phyloP scores from a whole-genome alignment of 2,329 filamentous ascomycete species.

The Alternaria sp. region DNA sequence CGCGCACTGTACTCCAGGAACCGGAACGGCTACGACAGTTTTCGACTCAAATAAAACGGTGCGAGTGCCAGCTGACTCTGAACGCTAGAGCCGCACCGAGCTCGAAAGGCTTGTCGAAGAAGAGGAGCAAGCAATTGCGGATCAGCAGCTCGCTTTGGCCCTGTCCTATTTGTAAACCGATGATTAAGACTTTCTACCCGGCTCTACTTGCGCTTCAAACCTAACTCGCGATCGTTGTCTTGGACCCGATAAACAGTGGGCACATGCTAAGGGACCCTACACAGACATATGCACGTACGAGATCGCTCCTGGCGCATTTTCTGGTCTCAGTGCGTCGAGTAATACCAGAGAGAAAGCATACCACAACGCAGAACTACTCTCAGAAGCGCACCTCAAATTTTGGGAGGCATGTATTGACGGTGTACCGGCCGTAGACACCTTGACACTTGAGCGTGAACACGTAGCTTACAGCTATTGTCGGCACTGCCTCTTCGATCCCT shows the following conservation, averaged over 20 bases:
- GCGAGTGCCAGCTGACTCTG: background rate
- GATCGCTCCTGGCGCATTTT: background rate
- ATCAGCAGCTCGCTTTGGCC: conserved; percentile 23
- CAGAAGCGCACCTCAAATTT: background rate
- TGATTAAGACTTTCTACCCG: background rate
- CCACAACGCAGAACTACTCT: background rate
- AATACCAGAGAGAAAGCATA: no score
- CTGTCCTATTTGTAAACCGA: conserved; percentile 5
- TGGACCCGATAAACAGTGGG: background rate
- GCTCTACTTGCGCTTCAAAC: conserved; percentile 10
- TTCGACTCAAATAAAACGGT: background rate
- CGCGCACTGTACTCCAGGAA: no score
- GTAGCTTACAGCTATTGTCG: background rate
- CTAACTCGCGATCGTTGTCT: background rate
- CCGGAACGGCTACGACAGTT: background rate
- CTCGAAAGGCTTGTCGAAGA: conserved; percentile 20
- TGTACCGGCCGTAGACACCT: background rate
- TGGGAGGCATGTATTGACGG: background rate
- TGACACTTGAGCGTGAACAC: background rate
- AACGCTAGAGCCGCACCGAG: conserved; percentile 11
- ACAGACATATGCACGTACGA: background rate
- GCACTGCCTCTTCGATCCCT: background rate
- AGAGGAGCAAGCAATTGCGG: conserved; percentile 21
- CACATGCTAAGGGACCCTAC: background rate
- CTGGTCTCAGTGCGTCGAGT: background rate